Percentiles rank a stretch among this genome's conserved stretches.
Evolutionary conservation across 2,329 filamentous ascomycete species (phyloP).

Genomic region (Fusarium sp.): DNA sequence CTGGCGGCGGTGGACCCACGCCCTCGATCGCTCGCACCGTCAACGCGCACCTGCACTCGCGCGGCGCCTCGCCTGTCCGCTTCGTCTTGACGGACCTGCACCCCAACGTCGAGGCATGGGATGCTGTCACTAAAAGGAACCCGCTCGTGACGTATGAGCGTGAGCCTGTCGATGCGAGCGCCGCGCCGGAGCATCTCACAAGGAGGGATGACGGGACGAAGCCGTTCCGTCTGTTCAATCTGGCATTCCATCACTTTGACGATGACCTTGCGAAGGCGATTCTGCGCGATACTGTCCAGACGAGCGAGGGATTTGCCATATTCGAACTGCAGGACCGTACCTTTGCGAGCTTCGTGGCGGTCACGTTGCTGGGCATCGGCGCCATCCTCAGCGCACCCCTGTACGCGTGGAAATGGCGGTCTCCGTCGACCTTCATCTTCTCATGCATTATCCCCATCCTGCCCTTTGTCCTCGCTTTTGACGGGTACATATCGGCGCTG

Average conservation of each 20-base stretch:
- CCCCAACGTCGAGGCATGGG: constrained; percentile 69
- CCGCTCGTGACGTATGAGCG: constrained; percentile 66
- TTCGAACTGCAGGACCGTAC: constrained; percentile 77
- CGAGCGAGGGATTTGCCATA: constrained; percentile 72
- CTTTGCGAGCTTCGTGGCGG: constrained; percentile 61
- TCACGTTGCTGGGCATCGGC: constrained; percentile 61
- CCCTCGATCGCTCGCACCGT: constrained; percentile 67
- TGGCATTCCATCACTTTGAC: constrained; percentile 80
- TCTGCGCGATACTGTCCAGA: constrained; percentile 69
- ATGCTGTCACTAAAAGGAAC: constrained; percentile 58
- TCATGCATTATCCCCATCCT: constrained; percentile 71
- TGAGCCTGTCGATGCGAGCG: constrained; percentile 69
- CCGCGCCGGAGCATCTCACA: constrained; percentile 62
- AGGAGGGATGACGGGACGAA: constrained; percentile 51
- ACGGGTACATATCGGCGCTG: constrained; percentile 72
- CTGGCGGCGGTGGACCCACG: constrained; percentile 75
- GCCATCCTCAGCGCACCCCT: constrained; percentile 61
- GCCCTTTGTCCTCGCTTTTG: constrained; percentile 71
- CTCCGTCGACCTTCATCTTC: constrained; percentile 66
- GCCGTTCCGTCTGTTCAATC: constrained; percentile 74
- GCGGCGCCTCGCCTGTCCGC: constrained; percentile 50
- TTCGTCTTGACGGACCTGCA: constrained; percentile 73
- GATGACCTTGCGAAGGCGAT: constrained; percentile 68
- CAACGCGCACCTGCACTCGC: constrained; percentile 55
- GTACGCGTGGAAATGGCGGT: constrained; percentile 61